Evolutionary conservation across 176 grass and related monocot genomes (phyloP).

Genomic region (Microstegium vimineum): DNA sequence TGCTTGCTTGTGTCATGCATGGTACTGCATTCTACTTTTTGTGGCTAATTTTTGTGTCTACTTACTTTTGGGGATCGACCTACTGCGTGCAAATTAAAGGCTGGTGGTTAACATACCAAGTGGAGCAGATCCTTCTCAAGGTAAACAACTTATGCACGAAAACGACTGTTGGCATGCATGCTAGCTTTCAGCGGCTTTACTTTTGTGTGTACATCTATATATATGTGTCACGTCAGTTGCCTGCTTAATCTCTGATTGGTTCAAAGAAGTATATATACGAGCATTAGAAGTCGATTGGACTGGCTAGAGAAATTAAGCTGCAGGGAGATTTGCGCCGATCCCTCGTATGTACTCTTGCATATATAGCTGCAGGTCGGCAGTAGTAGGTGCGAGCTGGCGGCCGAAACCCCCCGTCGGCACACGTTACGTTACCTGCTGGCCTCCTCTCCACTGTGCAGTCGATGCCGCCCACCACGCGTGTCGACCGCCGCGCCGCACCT

Average conservation of each 20-base stretch:
- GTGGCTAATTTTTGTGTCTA: background rate
- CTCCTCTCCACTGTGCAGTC: background rate
- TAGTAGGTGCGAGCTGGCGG: background rate
- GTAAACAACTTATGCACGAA: slow-evolving; percentile 29
- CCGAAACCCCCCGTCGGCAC: background rate
- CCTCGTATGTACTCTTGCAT: background rate
- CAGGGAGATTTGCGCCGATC: background rate
- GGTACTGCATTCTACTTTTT: background rate
- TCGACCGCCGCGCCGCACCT: background rate
- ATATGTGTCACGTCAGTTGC: background rate
- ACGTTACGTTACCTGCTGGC: slow-evolving; percentile 16
- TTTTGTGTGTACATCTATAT: background rate
- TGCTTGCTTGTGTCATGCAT: background rate
- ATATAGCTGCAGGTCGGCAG: background rate
- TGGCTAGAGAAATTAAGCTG: too few species aligned
- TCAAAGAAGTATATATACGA: background rate
- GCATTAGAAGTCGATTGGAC: background rate
- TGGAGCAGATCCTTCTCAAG: slow-evolving; percentile 74
- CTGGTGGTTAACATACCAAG: slow-evolving; percentile 85
- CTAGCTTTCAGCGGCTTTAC: too few species aligned
- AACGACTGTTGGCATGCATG: background rate
- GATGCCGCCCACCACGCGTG: slow-evolving; percentile 6
- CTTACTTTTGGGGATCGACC: background rate
- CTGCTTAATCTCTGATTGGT: background rate
- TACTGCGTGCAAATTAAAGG: slow-evolving; percentile 43